These are phyloP conservation scores for Spencermartinsiella europaea DNA, from an alignment of 805 yeast species.

Conservation along the genomic window DNA sequence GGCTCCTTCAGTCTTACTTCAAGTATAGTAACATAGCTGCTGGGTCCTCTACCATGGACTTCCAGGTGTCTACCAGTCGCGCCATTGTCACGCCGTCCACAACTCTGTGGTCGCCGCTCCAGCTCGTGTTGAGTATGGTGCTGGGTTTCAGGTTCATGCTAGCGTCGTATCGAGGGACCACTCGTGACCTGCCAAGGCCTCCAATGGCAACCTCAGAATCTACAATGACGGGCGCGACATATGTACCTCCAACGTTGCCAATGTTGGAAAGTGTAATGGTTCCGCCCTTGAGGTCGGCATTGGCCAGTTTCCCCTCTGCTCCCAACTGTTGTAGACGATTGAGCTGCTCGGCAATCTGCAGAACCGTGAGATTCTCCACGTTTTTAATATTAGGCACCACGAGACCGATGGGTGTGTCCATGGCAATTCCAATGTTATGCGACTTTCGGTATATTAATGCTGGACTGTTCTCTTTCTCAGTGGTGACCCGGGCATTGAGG, in stretches of 20 bases:
- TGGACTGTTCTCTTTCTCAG: constrained; percentile 19
- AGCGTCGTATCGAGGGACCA: constrained; percentile 27
- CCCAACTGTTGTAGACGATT: constrained; percentile 26
- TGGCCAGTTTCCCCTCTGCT: constrained; percentile 23
- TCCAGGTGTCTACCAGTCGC: constrained; percentile 26
- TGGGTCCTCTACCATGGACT: constrained; percentile 23
- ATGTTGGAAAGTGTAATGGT: constrained; percentile 32
- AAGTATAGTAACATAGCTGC: constrained; percentile 14
- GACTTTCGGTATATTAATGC: constrained; percentile 21
- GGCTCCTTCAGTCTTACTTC: constrained; percentile 8
- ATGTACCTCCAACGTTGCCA: constrained; percentile 34
- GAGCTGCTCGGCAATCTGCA: constrained; percentile 29
- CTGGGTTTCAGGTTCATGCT: constrained; percentile 24
- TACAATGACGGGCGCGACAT: constrained; percentile 32
- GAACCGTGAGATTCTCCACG: constrained; percentile 23
- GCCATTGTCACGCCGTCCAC: constrained; percentile 35
- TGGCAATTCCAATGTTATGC: constrained; percentile 33
- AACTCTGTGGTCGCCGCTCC: constrained; percentile 34
- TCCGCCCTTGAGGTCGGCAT: constrained; percentile 29
- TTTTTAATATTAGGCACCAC: constrained; percentile 32
- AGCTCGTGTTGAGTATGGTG: constrained; percentile 27
- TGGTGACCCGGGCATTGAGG: constrained; percentile 26
- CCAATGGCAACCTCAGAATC: constrained; percentile 31
- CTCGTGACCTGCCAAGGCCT: constrained; percentile 28
- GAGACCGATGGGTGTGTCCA: constrained; percentile 33